Percentiles rank a stretch among this genome's conserved stretches.
Conservation (phyloP, 1,284 basidiomycete species). For the Boletus sp. region DNA sequence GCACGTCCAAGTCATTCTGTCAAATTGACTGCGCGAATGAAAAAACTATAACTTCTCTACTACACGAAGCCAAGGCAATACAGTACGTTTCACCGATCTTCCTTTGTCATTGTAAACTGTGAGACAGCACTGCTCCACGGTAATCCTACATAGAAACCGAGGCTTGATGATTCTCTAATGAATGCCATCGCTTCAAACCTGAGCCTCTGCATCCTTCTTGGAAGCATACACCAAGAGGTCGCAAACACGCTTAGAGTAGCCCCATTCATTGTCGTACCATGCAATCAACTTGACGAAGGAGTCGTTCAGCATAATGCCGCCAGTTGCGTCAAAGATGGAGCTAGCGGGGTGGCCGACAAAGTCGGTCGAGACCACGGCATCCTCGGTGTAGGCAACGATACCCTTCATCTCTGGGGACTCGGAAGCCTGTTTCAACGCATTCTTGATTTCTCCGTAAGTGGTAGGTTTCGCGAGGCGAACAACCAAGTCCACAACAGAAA, state of each 20-base stretch:
- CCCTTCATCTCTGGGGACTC: slow-evolving; percentile 65
- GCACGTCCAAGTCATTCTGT: too few relatives aligned
- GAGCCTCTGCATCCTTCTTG: slow-evolving; percentile 53
- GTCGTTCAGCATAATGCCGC: slow-evolving; percentile 89
- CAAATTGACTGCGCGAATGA: too few relatives aligned
- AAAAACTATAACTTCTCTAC: slow-evolving; percentile 12
- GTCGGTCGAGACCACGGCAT: slow-evolving; percentile 92
- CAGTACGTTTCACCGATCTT: slow-evolving; percentile 11
- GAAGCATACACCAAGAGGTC: slow-evolving; percentile 87
- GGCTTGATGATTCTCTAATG: neutral
- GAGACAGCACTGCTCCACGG: neutral
- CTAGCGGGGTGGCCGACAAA: slow-evolving; percentile 80
- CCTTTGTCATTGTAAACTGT: slow-evolving; percentile 2
- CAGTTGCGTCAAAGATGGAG: slow-evolving; percentile 89
- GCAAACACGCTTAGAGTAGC: slow-evolving; percentile 92
- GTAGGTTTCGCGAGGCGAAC: slow-evolving; percentile 87
- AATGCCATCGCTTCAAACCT: slow-evolving; percentile 16
- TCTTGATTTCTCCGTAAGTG: slow-evolving; percentile 91
- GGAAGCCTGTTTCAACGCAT: slow-evolving; percentile 79
- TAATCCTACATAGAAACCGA: slow-evolving; percentile 19
- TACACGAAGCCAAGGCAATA: neutral
- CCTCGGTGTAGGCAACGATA: slow-evolving; percentile 94
- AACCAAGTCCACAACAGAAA: slow-evolving; percentile 98
- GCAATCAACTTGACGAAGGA: slow-evolving; percentile 95
- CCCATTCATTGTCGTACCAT: slow-evolving; percentile 98